Conservation (phyloP, 805 yeast genomes). For the Saccharomyces paradoxus region DNA sequence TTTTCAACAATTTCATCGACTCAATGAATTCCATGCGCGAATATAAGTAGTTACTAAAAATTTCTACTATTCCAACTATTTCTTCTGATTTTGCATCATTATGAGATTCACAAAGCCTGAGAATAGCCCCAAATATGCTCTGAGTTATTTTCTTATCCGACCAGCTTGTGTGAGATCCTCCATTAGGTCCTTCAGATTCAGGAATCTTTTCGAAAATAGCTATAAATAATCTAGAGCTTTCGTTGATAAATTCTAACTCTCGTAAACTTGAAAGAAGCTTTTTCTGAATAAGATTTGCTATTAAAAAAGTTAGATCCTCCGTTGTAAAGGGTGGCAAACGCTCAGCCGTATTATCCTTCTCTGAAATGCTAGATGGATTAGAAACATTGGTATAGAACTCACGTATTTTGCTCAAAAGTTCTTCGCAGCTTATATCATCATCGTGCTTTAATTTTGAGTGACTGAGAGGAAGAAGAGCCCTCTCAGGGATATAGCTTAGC, state of each 20-base stretch:
- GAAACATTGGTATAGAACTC: conserved; percentile 29
- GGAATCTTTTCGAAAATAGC: conserved; percentile 42
- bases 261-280: conserved; percentile 21
- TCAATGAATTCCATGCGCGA: conserved; percentile 21
- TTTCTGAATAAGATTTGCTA: conserved; percentile 29
- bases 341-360: conserved; percentile 12
- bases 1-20: conserved; percentile 17
- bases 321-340: conserved; percentile 34
- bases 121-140: conserved; percentile 14
- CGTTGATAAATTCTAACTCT: conserved; percentile 18
- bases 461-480: conserved; percentile 51
- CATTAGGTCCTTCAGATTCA: conserved; percentile 14
- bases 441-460: conserved; percentile 28
- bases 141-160: conserved; percentile 30
- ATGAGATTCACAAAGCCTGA: neutral
- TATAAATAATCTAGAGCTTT: conserved; percentile 32
- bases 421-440: conserved; percentile 9
- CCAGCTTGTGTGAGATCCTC: conserved; percentile 20
- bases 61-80: conserved; percentile 25
- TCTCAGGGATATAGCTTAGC: conserved; percentile 50
- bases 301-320: conserved; percentile 37
- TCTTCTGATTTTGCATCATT: conserved; percentile 7
- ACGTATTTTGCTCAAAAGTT: conserved; percentile 25
- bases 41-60: conserved; percentile 27
- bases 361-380: conserved; percentile 7